Percentiles rank a stretch among this genome's conserved stretches.
Evolutionary conservation across 495 filamentous ascomycete genomes (phyloP).

Genomic region (Margaritispora aquatica): DNA sequence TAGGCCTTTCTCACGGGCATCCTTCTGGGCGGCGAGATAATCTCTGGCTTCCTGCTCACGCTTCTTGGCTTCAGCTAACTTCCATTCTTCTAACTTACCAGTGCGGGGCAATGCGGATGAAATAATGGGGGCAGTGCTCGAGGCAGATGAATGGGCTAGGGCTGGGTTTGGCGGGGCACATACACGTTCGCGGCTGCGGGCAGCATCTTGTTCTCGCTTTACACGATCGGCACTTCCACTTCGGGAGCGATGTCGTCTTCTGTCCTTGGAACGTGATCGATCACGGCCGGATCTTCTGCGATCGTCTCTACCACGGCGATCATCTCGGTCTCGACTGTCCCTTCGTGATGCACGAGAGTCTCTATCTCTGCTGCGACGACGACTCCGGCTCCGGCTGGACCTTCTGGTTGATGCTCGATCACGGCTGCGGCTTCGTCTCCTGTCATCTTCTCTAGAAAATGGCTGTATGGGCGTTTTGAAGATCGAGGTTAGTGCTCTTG

Average conservation of each 20-base stretch:
- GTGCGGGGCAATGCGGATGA: background rate
- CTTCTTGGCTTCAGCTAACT: conserved; percentile 46
- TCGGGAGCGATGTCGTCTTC: conserved; percentile 22
- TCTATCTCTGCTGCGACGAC: conserved; percentile 15
- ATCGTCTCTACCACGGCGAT: conserved; percentile 8
- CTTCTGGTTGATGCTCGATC: conserved; percentile 15
- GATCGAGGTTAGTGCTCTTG: conserved; percentile 12
- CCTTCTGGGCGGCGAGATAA: conserved; percentile 46
- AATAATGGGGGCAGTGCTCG: background rate
- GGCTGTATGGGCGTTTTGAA: conserved; percentile 22
- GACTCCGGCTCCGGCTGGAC: conserved; percentile 13
- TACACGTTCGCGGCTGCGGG: conserved; percentile 19
- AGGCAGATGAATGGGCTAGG: background rate
- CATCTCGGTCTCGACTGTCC: conserved; percentile 17
- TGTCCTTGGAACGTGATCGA: conserved; percentile 24
- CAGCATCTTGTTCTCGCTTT: conserved; percentile 22
- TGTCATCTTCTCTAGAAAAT: conserved; percentile 19
- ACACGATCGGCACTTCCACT: conserved; percentile 27
- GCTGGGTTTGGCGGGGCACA: background rate
- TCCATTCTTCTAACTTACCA: conserved; percentile 35
- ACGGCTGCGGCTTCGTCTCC: conserved; percentile 17
- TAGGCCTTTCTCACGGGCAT: conserved; percentile 43
- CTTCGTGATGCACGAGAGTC: conserved; percentile 13
- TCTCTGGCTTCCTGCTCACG: conserved; percentile 53
- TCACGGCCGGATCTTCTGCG: conserved; percentile 14